Conservation (phyloP, 345 rosid species). For the Gynandropsis gynandra region DNA sequence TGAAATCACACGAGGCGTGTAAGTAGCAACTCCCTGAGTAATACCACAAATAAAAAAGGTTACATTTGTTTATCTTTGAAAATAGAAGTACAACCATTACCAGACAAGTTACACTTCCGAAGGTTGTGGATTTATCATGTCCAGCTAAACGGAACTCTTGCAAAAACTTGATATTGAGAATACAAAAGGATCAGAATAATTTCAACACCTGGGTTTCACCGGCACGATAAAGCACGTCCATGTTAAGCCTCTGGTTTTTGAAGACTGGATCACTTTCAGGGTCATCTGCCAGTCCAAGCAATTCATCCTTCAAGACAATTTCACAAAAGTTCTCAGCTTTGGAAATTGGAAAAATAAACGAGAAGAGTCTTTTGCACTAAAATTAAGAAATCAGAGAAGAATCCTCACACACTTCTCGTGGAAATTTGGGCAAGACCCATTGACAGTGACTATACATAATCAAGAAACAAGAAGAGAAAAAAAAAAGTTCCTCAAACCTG, state of each 20-base stretch:
- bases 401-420: background rate
- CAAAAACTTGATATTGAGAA: too few relatives aligned
- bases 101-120: too few relatives aligned
- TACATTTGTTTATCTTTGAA: too few relatives aligned
- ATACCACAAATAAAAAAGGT: background rate
- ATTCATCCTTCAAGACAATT: constrained; percentile 56
- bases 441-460: too few relatives aligned
- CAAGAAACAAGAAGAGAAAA: background rate
- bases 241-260: constrained; percentile 45
- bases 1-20: constrained; percentile 82
- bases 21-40: constrained; percentile 59
- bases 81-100: too few relatives aligned
- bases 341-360: background rate
- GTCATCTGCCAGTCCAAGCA: constrained; percentile 74
- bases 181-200: background rate
- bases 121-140: too few relatives aligned
- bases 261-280: constrained; percentile 60
- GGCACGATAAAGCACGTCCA: constrained; percentile 74
- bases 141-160: too few relatives aligned
- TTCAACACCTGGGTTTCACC: constrained; percentile 74
- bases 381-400: background rate
- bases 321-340: constrained; percentile 5
- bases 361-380: background rate
- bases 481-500: constrained; percentile 39
- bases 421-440: background rate